Conservation (phyloP, 345 rosid genomes). For the Mangifera indica region DNA sequence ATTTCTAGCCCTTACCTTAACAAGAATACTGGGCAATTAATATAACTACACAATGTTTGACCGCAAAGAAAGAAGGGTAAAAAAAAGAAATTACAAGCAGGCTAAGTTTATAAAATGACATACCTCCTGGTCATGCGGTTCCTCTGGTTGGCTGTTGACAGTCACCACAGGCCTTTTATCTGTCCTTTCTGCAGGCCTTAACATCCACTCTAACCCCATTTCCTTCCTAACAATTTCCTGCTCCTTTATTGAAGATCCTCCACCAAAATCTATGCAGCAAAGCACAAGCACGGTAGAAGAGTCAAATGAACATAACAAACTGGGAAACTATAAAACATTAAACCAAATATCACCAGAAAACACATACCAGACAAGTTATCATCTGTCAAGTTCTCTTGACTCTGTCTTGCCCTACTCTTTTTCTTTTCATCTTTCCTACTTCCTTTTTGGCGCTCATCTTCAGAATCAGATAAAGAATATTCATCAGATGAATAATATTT, state of each 20-base stretch:
- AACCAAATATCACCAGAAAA: neutral
- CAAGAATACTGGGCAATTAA: neutral
- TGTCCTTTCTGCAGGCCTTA: conserved; percentile 51
- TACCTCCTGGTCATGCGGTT: conserved; percentile 58
- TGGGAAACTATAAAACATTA: conserved; percentile 7
- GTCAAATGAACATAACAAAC: neutral
- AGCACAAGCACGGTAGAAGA: neutral
- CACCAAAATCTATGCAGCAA: conserved; percentile 29
- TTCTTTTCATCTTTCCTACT: conserved; percentile 25
- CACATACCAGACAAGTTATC: conserved; percentile 21
- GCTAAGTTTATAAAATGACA: neutral
- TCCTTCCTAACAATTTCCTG: conserved; percentile 60
- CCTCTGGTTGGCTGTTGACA: conserved; percentile 38
- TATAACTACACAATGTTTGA: neutral
- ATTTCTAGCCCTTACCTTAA: neutral
- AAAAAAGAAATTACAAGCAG: neutral
- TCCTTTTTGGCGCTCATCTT: conserved; percentile 25
- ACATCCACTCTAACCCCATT: conserved; percentile 89
- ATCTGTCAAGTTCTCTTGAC: conserved; percentile 11
- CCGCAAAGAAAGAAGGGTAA: neutral
- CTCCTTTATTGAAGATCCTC: conserved; percentile 26
- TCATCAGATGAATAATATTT: conserved; percentile 29
- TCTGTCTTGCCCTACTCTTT: conserved; percentile 22
- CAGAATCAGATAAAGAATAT: conserved; percentile 31
- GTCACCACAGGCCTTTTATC: conserved; percentile 33